Percentiles rank a stretch among this genome's conserved stretches.
Conservation (phyloP, 768 basidiomycete species). For the Panellus pusillus region DNA sequence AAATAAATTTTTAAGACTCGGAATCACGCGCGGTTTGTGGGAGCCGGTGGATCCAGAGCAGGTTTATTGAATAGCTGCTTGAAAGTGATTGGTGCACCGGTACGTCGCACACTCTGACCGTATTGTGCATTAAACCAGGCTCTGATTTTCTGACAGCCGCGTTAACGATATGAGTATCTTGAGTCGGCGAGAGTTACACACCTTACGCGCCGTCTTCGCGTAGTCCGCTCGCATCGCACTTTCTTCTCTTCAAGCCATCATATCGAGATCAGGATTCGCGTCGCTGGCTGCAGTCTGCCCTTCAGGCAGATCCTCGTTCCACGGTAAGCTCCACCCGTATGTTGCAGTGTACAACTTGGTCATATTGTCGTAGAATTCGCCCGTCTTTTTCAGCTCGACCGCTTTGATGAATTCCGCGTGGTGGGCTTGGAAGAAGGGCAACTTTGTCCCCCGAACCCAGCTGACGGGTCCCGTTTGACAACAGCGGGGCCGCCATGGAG, state of each 20-base stretch:
- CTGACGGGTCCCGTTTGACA: background rate
- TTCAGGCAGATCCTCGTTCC: background rate
- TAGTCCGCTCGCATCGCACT: background rate
- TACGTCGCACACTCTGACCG: no score
- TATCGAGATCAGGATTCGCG: background rate
- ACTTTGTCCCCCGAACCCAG: conserved; percentile 7
- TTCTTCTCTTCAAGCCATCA: background rate
- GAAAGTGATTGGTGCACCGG: no score
- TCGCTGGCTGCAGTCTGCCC: background rate
- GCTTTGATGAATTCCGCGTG: background rate
- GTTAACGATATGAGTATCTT: no score
- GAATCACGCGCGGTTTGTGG: no score
- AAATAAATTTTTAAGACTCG: no score
- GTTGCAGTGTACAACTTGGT: background rate
- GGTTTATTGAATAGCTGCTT: no score
- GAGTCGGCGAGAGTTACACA: background rate
- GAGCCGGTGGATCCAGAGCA: no score
- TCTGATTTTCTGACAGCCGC: no score
- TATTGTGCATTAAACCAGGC: no score
- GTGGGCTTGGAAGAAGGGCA: background rate
- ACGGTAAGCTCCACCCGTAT: background rate
- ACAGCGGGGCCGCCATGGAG: background rate
- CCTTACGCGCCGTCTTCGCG: background rate
- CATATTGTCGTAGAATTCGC: background rate
- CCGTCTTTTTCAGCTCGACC: background rate